Conservation (phyloP, 176 grass and related monocot species). For the Typha latifolia region DNA sequence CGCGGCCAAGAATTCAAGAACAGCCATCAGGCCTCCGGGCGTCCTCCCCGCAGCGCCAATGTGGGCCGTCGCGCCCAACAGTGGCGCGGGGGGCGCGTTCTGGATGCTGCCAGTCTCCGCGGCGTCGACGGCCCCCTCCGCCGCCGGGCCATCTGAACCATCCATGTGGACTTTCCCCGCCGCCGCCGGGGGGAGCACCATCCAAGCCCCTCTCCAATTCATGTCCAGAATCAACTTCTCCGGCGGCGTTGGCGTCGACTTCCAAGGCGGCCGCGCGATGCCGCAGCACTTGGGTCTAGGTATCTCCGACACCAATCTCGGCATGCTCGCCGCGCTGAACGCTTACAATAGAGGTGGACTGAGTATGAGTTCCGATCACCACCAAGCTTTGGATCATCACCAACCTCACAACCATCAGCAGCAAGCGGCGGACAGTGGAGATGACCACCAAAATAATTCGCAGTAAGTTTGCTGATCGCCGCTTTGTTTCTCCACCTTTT, state of each 20-base stretch:
- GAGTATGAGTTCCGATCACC: neutral
- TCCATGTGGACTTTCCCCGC: conserved; percentile 72
- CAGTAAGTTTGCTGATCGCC: neutral
- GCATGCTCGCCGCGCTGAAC: conserved; percentile 81
- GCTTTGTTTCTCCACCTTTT: neutral
- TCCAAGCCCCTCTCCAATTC: conserved; percentile 64
- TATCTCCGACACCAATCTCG: conserved; percentile 54
- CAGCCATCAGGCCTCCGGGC: conserved; percentile 18
- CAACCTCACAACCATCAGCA: neutral
- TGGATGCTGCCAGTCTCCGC: conserved; percentile 88
- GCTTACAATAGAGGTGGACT: conserved; percentile 35
- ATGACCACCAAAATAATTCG: conserved; percentile 13
- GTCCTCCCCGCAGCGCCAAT: conserved; percentile 40
- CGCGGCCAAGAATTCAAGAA: conserved; percentile 13
- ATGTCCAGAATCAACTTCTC: conserved; percentile 49
- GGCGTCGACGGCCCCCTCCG: conserved; percentile 19
- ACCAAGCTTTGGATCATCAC: neutral
- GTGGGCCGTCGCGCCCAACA: conserved; percentile 72
- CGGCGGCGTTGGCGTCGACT: conserved; percentile 15
- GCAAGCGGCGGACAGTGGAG: conserved; percentile 9
- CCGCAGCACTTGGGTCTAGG: conserved; percentile 52
- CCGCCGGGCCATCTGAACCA: conserved; percentile 44
- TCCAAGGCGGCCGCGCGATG: conserved; percentile 26
- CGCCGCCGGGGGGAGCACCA: conserved; percentile 27
- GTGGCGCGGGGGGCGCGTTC: conserved; percentile 47